phyloP scores from a whole-genome alignment of 1,284 basidiomycete species.

The Puccinia coronata region DNA sequence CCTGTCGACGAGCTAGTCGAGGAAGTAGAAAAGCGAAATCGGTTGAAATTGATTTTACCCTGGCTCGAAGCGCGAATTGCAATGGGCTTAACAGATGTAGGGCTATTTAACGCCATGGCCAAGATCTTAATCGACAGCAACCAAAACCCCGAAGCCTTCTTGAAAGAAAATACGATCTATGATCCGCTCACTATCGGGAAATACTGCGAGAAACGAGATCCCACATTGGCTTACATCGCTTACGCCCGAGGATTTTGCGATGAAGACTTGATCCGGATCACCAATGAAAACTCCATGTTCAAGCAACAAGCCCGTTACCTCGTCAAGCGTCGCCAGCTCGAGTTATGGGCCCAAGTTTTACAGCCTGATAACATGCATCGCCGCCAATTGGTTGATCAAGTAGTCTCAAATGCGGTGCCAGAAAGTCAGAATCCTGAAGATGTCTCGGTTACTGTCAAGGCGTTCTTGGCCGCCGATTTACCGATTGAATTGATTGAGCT shows the following conservation, averaged over 20 bases:
- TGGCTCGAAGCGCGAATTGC: conserved; percentile 94
- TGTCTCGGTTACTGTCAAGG: conserved; percentile 97
- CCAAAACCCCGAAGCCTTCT: conserved; percentile 94
- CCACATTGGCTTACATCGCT: conserved; percentile 97
- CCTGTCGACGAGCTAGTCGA: conserved; percentile 96
- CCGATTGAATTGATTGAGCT: conserved; percentile 97
- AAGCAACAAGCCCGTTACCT: conserved; percentile 99
- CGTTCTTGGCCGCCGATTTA: conserved; percentile 94
- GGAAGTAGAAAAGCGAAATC: conserved; percentile 93
- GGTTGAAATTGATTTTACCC: conserved; percentile 93
- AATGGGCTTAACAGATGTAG: conserved; percentile 84
- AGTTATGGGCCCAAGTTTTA: conserved; percentile 96
- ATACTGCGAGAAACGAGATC: conserved; percentile 98
- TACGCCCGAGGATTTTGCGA: conserved; percentile 99
- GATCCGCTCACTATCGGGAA: conserved; percentile 96
- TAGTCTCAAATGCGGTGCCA: conserved; percentile 89
- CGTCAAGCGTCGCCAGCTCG: conserved; percentile 90
- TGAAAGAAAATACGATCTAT: conserved; percentile 99
- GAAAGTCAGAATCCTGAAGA: conserved; percentile 98
- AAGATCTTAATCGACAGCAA: conserved; percentile 99
- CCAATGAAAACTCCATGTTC: conserved; percentile 99
- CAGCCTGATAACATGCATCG: conserved; percentile 86
- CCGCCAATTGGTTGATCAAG: conserved; percentile 91
- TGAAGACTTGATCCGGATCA: conserved; percentile 93
- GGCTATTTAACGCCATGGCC: conserved; percentile 93